phyloP scores from a whole-genome alignment of 23 red algal genomes.

The Cyanidioschyzon merolae region DNA sequence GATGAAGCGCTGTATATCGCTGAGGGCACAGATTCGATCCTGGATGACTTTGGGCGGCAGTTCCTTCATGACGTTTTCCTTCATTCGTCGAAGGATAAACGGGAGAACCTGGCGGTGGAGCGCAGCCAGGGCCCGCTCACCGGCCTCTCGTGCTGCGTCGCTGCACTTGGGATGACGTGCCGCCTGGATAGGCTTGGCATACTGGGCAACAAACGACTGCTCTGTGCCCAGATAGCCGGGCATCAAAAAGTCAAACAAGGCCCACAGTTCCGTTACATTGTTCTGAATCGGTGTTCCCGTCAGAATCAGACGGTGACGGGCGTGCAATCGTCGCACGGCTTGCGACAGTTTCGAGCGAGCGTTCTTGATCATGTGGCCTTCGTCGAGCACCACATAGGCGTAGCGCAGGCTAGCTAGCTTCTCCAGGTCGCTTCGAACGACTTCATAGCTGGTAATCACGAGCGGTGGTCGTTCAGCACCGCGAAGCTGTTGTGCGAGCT shows the following conservation, averaged over 20 bases:
- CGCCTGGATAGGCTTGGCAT: conserved; percentile 74
- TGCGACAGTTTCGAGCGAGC: conserved; percentile 53
- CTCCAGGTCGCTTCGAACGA: conserved; percentile 49
- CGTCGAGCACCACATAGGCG: conserved; percentile 82
- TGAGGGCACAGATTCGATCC: conserved; percentile 77
- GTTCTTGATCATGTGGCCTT: conserved; percentile 98
- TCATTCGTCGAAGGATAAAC: conserved; percentile 82
- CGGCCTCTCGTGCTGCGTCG: conserved; percentile 55
- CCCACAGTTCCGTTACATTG: conserved; percentile 84
- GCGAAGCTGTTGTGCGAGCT: conserved; percentile 7
- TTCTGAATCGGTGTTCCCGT: conserved; percentile 97
- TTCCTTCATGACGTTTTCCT: conserved; percentile 82
- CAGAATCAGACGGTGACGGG: conserved; percentile 67
- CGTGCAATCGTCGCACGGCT: conserved; percentile 61
- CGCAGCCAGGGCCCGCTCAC: conserved; percentile 50
- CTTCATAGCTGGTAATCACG: conserved; percentile 82
- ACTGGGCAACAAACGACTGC: conserved; percentile 55
- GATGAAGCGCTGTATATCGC: conserved; percentile 48
- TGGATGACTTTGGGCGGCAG: conserved; percentile 97
- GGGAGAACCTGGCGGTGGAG: conserved; percentile 94
- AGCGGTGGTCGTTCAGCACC: conserved; percentile 19
- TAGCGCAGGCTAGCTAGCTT: conserved; percentile 38
- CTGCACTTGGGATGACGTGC: conserved; percentile 41
- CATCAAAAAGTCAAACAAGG: conserved; percentile 96
- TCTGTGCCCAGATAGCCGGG: conserved; percentile 87